Percentiles rank a stretch among this genome's conserved stretches.
phyloP scores from a whole-genome alignment of 1,284 basidiomycete genomes.

The Heterobasidion parviporum region DNA sequence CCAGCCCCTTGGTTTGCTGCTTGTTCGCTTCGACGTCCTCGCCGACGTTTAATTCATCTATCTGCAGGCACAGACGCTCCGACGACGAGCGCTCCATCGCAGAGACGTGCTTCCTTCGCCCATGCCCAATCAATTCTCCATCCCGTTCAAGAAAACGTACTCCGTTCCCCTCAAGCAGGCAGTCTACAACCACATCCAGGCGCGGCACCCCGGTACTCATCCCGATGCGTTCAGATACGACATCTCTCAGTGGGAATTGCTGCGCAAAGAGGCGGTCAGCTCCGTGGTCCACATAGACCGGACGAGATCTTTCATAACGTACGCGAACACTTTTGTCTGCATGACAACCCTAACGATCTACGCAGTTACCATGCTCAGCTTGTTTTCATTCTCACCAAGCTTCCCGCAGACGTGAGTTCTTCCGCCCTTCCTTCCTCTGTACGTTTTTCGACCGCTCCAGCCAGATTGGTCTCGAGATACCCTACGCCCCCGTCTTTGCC shows the following conservation, averaged over 20 bases:
- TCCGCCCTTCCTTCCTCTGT: constrained; percentile 2
- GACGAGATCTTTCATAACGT: constrained; percentile 41
- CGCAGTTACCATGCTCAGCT: constrained; percentile 87
- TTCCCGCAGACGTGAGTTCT: constrained; percentile 50
- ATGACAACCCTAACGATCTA: constrained; percentile 6
- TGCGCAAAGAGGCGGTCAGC: constrained; percentile 58
- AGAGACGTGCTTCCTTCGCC: too few species aligned
- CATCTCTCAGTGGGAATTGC: constrained; percentile 59
- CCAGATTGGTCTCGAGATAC: constrained; percentile 72
- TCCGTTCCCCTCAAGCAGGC: constrained; percentile 49
- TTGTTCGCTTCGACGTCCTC: too few species aligned
- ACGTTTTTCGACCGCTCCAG: constrained; percentile 5
- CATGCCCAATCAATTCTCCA: constrained; percentile 74
- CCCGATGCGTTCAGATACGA: constrained; percentile 86
- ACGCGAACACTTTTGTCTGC: constrained; percentile 19
- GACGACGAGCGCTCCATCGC: too few species aligned
- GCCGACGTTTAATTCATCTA: too few species aligned
- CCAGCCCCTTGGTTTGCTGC: too few species aligned
- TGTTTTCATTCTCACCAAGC: constrained; percentile 65
- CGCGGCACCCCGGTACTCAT: constrained; percentile 66
- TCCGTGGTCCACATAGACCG: constrained; percentile 52
- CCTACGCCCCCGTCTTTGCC: constrained; percentile 69
- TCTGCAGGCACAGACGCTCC: too few species aligned
- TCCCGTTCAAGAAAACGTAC: constrained; percentile 75
- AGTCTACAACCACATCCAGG: constrained; percentile 63